phyloP scores from a whole-genome alignment of 768 basidiomycete species.

The Xerocomus potaroensis region DNA sequence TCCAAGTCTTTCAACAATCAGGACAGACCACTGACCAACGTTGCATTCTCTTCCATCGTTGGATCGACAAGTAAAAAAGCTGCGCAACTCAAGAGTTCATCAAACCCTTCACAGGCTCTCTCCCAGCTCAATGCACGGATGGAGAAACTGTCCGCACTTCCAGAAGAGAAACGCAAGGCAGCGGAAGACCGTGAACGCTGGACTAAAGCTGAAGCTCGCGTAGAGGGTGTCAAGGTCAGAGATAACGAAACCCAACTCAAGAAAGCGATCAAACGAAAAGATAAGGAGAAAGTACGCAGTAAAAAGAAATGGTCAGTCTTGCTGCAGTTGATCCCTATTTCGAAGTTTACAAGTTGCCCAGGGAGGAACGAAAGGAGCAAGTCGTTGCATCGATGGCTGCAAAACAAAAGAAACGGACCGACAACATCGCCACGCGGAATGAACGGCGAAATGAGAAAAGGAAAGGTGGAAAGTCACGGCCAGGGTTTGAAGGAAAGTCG shows the following conservation, averaged over 20 bases:
- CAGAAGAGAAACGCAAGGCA: slow-evolving; percentile 78
- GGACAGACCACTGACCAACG: slow-evolving; percentile 47
- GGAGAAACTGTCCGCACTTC: slow-evolving; percentile 68
- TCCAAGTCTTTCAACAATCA: slow-evolving; percentile 28
- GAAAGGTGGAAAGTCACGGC: slow-evolving; percentile 64
- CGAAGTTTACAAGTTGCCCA: slow-evolving; percentile 28
- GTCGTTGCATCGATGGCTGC: slow-evolving; percentile 71
- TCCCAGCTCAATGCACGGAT: slow-evolving; percentile 73
- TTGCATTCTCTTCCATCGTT: slow-evolving; percentile 65
- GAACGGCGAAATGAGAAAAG: slow-evolving; percentile 66
- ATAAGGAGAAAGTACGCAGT: slow-evolving; percentile 83
- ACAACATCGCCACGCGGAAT: slow-evolving; percentile 84
- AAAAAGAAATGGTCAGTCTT: slow-evolving; percentile 78
- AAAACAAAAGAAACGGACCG: slow-evolving; percentile 83
- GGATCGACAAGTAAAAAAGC: slow-evolving; percentile 49
- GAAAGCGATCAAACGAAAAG: slow-evolving; percentile 90
- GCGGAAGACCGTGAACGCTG: slow-evolving; percentile 83
- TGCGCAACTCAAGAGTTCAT: slow-evolving; percentile 58
- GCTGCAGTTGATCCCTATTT: not conserved
- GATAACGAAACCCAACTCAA: slow-evolving; percentile 84
- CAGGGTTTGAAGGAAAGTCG: slow-evolving; percentile 85
- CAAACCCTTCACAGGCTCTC: slow-evolving; percentile 85
- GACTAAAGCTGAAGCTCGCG: slow-evolving; percentile 82
- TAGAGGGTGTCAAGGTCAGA: slow-evolving; percentile 87
- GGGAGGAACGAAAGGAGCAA: slow-evolving; percentile 86